Conservation (phyloP, 148 eudicot species). For the Bassia scoparia region DNA sequence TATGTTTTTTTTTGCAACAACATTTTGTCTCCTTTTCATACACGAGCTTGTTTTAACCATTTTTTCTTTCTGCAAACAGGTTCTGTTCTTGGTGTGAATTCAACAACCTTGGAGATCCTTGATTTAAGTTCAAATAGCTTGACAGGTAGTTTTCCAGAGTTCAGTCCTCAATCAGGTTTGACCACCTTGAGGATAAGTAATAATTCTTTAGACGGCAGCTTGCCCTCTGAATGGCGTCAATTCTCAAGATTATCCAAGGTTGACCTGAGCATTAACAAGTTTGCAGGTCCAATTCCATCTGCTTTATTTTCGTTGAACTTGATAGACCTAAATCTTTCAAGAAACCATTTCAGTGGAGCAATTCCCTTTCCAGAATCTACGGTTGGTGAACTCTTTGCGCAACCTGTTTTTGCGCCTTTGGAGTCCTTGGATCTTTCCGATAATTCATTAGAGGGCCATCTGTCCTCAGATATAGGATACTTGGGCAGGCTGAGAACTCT, state of each 20-base stretch:
- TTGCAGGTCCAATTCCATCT: constrained; percentile 71
- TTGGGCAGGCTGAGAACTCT: constrained; percentile 56
- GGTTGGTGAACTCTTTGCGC: constrained; percentile 45
- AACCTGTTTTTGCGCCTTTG: constrained; percentile 57
- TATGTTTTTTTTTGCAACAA: neutral
- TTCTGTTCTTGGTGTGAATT: constrained; percentile 60
- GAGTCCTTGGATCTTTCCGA: constrained; percentile 83
- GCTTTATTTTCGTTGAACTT: constrained; percentile 59
- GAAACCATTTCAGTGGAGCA: constrained; percentile 57
- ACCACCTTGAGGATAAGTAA: constrained; percentile 52
- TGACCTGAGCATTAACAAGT: constrained; percentile 72
- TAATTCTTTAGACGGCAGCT: constrained; percentile 60
- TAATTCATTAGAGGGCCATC: constrained; percentile 54
- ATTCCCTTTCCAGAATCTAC: constrained; percentile 63
- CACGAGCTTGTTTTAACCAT: constrained; percentile 20
- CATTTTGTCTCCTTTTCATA: neutral
- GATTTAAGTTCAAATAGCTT: constrained; percentile 81
- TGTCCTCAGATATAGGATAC: constrained; percentile 54
- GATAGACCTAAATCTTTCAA: constrained; percentile 63
- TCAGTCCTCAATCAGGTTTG: constrained; percentile 55
- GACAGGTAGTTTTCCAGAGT: constrained; percentile 61
- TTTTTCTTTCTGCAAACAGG: constrained; percentile 44
- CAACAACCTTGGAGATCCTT: constrained; percentile 72
- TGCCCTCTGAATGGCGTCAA: constrained; percentile 49
- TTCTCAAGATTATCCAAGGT: constrained; percentile 43